These are phyloP conservation scores for Pichia sp. DNA, from an alignment of 1,139 yeast species.

Conservation along the genomic window DNA sequence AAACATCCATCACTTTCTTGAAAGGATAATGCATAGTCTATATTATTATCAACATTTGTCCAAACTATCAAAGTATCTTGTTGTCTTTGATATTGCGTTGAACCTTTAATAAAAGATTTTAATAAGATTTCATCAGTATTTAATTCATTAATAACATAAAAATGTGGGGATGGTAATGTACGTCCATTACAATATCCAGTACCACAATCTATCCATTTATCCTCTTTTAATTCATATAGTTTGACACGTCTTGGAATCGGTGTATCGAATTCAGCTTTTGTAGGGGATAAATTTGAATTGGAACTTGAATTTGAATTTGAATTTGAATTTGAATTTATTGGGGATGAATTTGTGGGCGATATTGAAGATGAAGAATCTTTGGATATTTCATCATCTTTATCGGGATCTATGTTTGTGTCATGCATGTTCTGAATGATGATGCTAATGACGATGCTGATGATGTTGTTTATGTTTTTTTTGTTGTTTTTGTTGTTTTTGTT, in stretches of 20 bases:
- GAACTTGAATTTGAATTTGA: no score
- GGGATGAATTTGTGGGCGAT: not conserved
- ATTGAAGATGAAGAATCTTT: not conserved
- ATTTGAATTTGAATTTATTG: not conserved
- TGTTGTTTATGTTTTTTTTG: no score
- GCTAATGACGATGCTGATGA: no score
- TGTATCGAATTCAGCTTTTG: not conserved
- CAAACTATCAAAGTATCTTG: conserved; percentile 93
- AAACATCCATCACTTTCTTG: conserved; percentile 92
- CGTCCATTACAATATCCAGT: conserved; percentile 87
- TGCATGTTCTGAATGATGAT: not conserved
- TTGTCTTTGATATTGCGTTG: conserved; percentile 83
- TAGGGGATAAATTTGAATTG: no score
- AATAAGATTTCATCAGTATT: conserved; percentile 55
- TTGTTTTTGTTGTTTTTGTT: no score
- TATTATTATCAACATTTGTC: conserved; percentile 67
- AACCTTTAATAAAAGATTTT: conserved; percentile 61
- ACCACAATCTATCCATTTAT: conserved; percentile 88
- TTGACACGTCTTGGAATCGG: conserved; percentile 56
- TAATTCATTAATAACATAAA: conserved; percentile 69
- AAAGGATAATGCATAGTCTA: conserved; percentile 83
- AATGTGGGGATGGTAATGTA: conserved; percentile 47
- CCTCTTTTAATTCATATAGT: conserved; percentile 73
- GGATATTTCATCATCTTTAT: not conserved
- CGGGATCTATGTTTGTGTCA: not conserved